Conservation (phyloP, 352 stramenopile species). For the Globisporangium radiosum region DNA sequence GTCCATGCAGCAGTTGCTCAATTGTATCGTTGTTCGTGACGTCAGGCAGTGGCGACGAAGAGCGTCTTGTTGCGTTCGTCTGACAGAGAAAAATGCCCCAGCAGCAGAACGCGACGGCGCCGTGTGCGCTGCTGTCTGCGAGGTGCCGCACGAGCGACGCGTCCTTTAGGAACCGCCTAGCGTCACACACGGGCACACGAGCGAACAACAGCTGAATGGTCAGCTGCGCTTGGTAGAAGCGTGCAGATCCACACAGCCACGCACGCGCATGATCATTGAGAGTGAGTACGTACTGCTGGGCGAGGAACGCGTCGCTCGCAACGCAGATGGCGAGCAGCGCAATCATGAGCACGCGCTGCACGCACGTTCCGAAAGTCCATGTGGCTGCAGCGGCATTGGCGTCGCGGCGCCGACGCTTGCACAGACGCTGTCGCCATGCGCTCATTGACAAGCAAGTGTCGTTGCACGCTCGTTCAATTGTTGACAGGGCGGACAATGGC, state of each 20-base stretch:
- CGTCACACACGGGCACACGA: not conserved
- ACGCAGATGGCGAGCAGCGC: slow-evolving; percentile 43
- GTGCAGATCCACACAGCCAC: no score
- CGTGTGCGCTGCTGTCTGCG: slow-evolving; percentile 56
- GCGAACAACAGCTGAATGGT: not conserved
- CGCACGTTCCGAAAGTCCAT: not conserved
- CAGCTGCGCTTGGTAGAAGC: not conserved
- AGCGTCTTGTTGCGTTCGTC: slow-evolving; percentile 4
- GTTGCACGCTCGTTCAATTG: no score
- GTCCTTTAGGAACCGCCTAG: slow-evolving; percentile 24
- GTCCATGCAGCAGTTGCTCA: slow-evolving; percentile 1
- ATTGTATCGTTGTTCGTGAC: not conserved
- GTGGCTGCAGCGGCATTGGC: not conserved
- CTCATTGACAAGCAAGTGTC: not conserved
- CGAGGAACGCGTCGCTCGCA: slow-evolving; percentile 49
- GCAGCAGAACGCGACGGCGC: slow-evolving; percentile 41
- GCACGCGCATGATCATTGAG: no score
- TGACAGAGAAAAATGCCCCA: slow-evolving; percentile 61
- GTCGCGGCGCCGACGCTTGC: no score
- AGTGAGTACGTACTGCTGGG: slow-evolving; percentile 32
- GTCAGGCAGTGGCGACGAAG: not conserved
- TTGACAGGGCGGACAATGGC: no score
- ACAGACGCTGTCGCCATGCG: not conserved
- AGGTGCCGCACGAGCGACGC: slow-evolving; percentile 45
- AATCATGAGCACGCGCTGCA: slow-evolving; percentile 32